Evolutionary conservation across 768 basidiomycete species (phyloP).

Genomic region (Tricholoma flavovirens): DNA sequence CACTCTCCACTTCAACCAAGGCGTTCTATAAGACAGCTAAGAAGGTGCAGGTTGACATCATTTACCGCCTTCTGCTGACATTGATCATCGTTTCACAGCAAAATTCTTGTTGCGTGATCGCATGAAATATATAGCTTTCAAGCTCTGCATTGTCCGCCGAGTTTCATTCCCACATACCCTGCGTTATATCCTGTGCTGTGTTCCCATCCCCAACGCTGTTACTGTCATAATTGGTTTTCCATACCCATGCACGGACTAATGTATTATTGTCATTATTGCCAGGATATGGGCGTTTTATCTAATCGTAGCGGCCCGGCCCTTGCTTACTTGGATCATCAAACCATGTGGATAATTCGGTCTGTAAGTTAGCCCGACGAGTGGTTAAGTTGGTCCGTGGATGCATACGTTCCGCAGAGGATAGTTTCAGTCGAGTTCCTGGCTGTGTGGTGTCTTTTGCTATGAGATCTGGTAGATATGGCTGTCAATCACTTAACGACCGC

Average conservation of each 20-base stretch:
- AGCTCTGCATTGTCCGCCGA: neutral
- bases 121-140: slow-evolving; percentile 35
- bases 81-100: slow-evolving; percentile 47
- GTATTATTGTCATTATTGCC: neutral
- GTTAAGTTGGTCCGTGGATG: too few relatives aligned
- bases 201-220: neutral
- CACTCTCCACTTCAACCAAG: slow-evolving; percentile 86
- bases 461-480: too few relatives aligned
- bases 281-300: too few relatives aligned
- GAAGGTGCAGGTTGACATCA: slow-evolving; percentile 58
- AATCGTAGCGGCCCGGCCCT: too few relatives aligned
- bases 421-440: too few relatives aligned
- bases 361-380: neutral
- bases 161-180: slow-evolving; percentile 11
- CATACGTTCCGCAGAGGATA: too few relatives aligned
- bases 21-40: slow-evolving; percentile 99
- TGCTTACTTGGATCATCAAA: too few relatives aligned
- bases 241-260: neutral
- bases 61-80: slow-evolving; percentile 8
- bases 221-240: slow-evolving; percentile 1
- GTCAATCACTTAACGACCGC: neutral
- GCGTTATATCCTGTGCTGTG: slow-evolving; percentile 1
- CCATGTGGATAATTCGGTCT: neutral
- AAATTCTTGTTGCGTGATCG: slow-evolving; percentile 92
- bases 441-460: too few relatives aligned